Percentiles rank a stretch among this genome's conserved stretches.
Conservation (phyloP, 164 flowering plant species). For the Vitis labrusca region DNA sequence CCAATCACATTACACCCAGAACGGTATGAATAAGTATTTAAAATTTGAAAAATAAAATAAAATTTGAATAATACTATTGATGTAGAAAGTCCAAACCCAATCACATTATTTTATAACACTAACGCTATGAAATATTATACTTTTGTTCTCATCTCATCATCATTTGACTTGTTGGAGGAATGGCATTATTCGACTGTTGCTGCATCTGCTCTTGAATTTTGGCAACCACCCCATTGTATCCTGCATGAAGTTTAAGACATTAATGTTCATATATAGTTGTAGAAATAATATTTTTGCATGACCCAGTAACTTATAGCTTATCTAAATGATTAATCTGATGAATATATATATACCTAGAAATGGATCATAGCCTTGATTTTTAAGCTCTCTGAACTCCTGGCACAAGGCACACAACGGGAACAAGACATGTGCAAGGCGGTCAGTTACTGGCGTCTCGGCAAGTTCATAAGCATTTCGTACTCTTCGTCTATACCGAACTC, state of each 20-base stretch:
- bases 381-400: slow-evolving; percentile 15
- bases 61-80: no score
- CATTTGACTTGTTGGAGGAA: neutral
- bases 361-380: slow-evolving; percentile 9
- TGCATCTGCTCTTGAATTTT: slow-evolving; percentile 1
- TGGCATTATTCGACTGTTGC: neutral
- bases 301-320: no score
- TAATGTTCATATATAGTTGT: neutral
- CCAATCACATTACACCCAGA: no score
- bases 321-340: no score
- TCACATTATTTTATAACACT: no score
- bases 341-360: slow-evolving; percentile 5
- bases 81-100: no score
- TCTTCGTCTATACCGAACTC: slow-evolving; percentile 1
- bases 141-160: neutral
- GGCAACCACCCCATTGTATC: slow-evolving; percentile 5
- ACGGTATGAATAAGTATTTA: no score
- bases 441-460: slow-evolving; percentile 1
- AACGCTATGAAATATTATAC: no score
- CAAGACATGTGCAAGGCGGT: neutral
- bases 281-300: no score
- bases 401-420: slow-evolving; percentile 12
- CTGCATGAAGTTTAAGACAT: neutral
- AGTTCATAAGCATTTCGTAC: slow-evolving; percentile 1
- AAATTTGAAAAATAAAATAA: no score